Conservation (phyloP, 2,329 filamentous ascomycete genomes). For the Aureobasidium sp. region DNA sequence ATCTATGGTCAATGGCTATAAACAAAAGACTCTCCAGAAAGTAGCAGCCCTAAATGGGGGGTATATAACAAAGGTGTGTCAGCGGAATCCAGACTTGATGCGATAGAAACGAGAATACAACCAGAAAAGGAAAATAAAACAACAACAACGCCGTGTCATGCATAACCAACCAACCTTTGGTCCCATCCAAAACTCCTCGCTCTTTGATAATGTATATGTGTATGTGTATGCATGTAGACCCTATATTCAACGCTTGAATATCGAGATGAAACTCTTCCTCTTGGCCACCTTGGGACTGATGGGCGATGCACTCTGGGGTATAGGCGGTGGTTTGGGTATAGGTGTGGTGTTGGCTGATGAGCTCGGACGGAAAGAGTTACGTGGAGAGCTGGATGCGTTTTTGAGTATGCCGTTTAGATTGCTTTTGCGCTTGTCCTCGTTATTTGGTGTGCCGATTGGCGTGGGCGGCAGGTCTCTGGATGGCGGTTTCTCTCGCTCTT, state of each 20-base stretch:
- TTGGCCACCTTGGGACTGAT: conserved; percentile 32
- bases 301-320: conserved; percentile 16
- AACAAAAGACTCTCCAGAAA: too few relatives aligned
- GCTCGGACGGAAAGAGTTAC: neutral
- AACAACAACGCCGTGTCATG: neutral
- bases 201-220: neutral
- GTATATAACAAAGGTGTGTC: too few relatives aligned
- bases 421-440: neutral
- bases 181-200: neutral
- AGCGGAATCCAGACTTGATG: too few relatives aligned
- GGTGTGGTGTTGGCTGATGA: neutral
- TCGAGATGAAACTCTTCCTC: conserved; percentile 38
- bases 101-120: too few relatives aligned
- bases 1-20: too few relatives aligned
- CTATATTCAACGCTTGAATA: conserved; percentile 25
- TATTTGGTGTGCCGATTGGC: neutral
- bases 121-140: too few relatives aligned
- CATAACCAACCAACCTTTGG: neutral
- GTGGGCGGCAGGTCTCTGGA: neutral
- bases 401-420: conserved; percentile 4
- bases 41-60: too few relatives aligned
- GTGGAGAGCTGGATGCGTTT: neutral
- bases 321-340: conserved; percentile 18
- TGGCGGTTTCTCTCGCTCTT: neutral
- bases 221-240: neutral